Base-by-base conservation (phyloP, 257 asterid genomes). In the Perilla frutescens region DNA sequence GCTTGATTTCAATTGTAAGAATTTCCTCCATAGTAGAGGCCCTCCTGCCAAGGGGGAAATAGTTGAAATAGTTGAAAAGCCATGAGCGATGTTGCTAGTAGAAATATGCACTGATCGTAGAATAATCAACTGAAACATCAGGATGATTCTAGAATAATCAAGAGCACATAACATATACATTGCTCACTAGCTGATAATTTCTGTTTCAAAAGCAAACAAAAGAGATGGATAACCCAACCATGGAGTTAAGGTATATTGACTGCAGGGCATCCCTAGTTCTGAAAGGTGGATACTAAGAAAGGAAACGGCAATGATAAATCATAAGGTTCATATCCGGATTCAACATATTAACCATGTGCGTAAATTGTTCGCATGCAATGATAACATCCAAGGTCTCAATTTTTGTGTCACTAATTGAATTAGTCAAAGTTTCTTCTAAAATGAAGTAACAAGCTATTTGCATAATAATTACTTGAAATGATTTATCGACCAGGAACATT, bases 1-100 rank as follows among this genome's bases (percentile, higher is more conserved):
- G 96, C 76, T 87, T 93, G 8, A 93, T 89, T 73, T 86, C 94
- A 6, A 93, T 91, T 0, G 93, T 82, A 51, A 91, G 88, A 61
- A 91, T 83, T 81, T 93, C 98, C 79, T 91, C 96, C 12, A 79
- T 74, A 3, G 91, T 79, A 26, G 81, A 47, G 55, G 92, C 88
- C 77, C 91, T 83, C 88, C 98, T 93, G 89, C 66, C 49, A 53
- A 72, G 29, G 43, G 56, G 76, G 53, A 55, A 32, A 29, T 7
- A 63, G 60, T 37, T 54, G n/a, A 26, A 64, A 62, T 34, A 34
- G 37, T 47, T 7, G 20, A 7, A 59, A 60, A 58, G 69, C 11
- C 32, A 31, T 60, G 64, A 58, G 49, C 43, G n/a, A 9, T 13
- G 48, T 29, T 66, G 15, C 64, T 50, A 49, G 31, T 57, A 50